A percentile compares a stretch with the other conserved stretches of the same genome.
Evolutionary conservation across 768 basidiomycete genomes (phyloP).

Genomic region (Pulveroboletus sp.): DNA sequence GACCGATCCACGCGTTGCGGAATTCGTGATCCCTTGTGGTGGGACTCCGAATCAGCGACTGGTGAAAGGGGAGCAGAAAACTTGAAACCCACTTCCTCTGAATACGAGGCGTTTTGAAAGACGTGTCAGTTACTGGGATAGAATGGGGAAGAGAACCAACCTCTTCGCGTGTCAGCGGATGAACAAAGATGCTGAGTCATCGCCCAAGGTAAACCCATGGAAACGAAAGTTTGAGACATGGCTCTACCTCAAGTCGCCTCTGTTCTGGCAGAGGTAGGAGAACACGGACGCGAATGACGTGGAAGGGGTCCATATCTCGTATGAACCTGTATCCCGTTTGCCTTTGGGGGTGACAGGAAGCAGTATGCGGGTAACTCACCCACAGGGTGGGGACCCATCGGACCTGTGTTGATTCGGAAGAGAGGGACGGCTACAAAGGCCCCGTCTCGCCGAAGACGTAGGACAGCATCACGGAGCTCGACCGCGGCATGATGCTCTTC

Average conservation of each 20-base stretch:
- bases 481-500: conserved; percentile 62
- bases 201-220: neutral
- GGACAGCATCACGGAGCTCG: conserved; percentile 64
- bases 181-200: conserved; percentile 60
- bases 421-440: conserved; percentile 79
- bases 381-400: conserved; percentile 73
- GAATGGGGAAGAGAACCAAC: conserved; percentile 35
- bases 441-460: conserved; percentile 66
- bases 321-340: conserved; percentile 51
- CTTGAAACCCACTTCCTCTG: conserved; percentile 46
- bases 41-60: neutral
- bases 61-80: no score
- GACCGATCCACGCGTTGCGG: conserved; percentile 73
- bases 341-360: neutral
- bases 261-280: conserved; percentile 67
- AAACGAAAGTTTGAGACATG: neutral
- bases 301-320: conserved; percentile 76
- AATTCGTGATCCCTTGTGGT: conserved; percentile 58
- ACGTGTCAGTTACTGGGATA: neutral
- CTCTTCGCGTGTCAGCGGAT: conserved; percentile 69
- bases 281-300: conserved; percentile 75
- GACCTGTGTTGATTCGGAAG: conserved; percentile 62
- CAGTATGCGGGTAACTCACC: conserved; percentile 40
- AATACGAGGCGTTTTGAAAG: neutral
- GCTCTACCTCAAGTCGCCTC: conserved; percentile 61